Base-by-base conservation (phyloP, 192 early-diverging fungal genomes). In the Spizellomyces sp. region DNA sequence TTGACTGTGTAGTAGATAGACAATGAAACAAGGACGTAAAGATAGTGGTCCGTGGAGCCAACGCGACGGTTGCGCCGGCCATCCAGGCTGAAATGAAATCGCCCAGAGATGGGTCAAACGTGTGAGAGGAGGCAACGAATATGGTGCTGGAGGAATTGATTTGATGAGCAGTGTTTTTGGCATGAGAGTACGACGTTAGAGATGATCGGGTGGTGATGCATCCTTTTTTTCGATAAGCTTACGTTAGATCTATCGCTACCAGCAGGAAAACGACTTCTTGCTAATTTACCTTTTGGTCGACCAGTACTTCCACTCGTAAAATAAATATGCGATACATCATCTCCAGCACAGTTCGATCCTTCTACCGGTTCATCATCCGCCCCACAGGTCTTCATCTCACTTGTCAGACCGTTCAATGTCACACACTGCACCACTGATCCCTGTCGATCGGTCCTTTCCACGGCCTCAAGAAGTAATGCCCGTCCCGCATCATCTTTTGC, bases 291-390 rank as follows among this genome's bases (percentile, higher is more conserved):
- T 62, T 80, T 80, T 6, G 72, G 75, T 54, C 75, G 45, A 36
- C 79, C 79, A 36, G 75, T 80, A 45, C 52, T 60, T 9, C 79
- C 79, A 62, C 62, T 67, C 10, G 79, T 80, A 41, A 77, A 77
- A 48, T 77, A 80, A 42, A 77, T 64, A 54, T 75, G 75, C 6
- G 79, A 70, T 7, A 77, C 50, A 8, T 71, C 64, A 4, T 42
- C 12, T 19, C 50, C 50, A 36, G 27, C 3, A 36, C 27, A 36
- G 27, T 0, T 36, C 4, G 14, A 54, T 54, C 50, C 50, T 19
- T 0, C 50, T 54, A n/a, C 52, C 12, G 21, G 9, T 19, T 54
- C 50, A 12, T 54, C 50, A 54, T 54, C 50, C 50, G 0, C 50
- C 50, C 17, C 50, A 54, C 50, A 12, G 14, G 0, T 54, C 50